Evolutionary conservation across 495 filamentous ascomycete genomes (phyloP), one percentile per base, ranked within the genome.

Genomic region (Penicillium salamii): DNA sequence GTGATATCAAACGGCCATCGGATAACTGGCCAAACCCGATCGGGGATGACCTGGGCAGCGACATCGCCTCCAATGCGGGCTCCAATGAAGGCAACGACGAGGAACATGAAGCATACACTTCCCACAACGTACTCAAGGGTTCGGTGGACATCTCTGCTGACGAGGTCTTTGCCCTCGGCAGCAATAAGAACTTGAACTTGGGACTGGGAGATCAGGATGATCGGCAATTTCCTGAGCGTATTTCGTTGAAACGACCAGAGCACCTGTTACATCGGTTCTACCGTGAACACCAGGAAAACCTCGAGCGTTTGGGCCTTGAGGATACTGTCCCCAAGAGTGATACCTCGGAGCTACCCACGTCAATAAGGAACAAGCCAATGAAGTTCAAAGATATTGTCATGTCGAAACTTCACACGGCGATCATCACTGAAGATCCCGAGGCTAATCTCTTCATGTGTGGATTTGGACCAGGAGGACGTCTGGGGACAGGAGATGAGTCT

Each of bases 141-240:
- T 56, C 60, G 2, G 58, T 52, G 8, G 66, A 78, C 40, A 62
- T 82, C 26, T 64, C 78, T 17, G 91, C 88, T 12, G 91, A 96
- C 61, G 93, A 98, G 59, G 67, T 96, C 0, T 98, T 87, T 56
- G 86, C 88, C 0, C 93, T 96, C 62, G 93, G 93, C 15, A 96
- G 90, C 65, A 97, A 96, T 66, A 92, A 93, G 56, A 98, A 98
- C 56, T 70, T 95, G 11, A 91, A 87, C 7, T 78, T 98, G 34
- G 93, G 95, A 2, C 87, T 97, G 54, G 89, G 90, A 13, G 89
- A 97, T 59, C 84, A 91, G 56, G 91, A 96, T 64, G 91, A 98
- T 55, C 84, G 93, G 3, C 90, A 97, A 44, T 96, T 83, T 63
- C 93, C 93, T 0, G 93, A 98, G 61, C 81, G 90, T 34, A 79